These are phyloP conservation scores for Lactifluus subvellereus DNA, from an alignment of 768 basidiomycete species.

Conservation along the genomic window DNA sequence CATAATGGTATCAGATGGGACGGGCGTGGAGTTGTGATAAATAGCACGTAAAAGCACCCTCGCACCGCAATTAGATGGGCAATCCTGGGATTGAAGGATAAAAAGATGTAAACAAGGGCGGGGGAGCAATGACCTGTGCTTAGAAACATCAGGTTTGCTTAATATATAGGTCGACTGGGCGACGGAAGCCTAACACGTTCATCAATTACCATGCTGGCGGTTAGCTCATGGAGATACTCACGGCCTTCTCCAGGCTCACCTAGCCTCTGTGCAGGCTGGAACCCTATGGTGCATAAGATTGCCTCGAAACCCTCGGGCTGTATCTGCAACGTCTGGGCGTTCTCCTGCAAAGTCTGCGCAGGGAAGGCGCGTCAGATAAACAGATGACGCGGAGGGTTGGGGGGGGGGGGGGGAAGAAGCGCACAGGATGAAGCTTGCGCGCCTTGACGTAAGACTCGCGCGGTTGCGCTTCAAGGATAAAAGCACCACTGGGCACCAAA, in stretches of 20 bases:
- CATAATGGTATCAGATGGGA: conserved; percentile 31
- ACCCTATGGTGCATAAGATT: conserved; percentile 57
- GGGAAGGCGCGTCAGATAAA: not conserved
- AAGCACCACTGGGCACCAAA: conserved; percentile 56
- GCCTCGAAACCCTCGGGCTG: conserved; percentile 59
- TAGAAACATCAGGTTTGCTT: conserved; percentile 4
- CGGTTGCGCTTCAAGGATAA: conserved; percentile 78
- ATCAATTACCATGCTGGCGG: not conserved
- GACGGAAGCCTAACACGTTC: conserved; percentile 20
- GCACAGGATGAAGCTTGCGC: conserved; percentile 57
- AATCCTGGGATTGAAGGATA: not conserved
- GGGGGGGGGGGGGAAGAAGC: conserved; percentile 4
- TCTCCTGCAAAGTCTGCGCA: conserved; percentile 51
- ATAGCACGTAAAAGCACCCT: not conserved
- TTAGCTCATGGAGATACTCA: conserved; percentile 29
- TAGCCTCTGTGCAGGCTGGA: conserved; percentile 42
- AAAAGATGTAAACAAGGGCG: not conserved
- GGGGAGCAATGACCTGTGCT: not conserved
- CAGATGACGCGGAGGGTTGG: not conserved
- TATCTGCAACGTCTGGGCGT: conserved; percentile 47
- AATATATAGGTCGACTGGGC: conserved; percentile 24
- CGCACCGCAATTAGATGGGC: not conserved
- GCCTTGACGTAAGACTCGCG: conserved; percentile 84
- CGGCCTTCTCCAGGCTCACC: conserved; percentile 63
- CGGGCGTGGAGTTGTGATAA: conserved; percentile 25